Evolutionary conservation across 306 rosid species (phyloP).

Genomic region (Lathyrus sativus): DNA sequence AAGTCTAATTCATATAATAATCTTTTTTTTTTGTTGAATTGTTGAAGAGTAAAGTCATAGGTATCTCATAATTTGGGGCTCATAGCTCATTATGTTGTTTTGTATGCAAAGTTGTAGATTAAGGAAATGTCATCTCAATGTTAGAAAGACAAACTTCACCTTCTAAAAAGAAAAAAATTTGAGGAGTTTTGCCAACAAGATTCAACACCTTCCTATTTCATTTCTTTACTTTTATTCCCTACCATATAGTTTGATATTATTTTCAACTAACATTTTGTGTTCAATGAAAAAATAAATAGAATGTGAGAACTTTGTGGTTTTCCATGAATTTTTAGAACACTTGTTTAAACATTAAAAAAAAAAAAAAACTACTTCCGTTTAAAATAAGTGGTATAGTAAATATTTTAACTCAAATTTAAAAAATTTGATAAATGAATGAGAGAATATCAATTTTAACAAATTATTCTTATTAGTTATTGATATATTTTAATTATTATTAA

Average conservation of each 20-base stretch:
- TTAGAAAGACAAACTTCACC: neutral
- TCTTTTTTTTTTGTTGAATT: neutral
- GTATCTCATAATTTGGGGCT: conserved; percentile 16
- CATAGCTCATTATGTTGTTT: neutral
- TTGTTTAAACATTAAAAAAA: too few relatives aligned
- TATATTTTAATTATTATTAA: too few relatives aligned
- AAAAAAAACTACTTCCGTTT: too few relatives aligned
- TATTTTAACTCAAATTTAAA: too few relatives aligned
- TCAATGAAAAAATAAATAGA: neutral
- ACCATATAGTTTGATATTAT: too few relatives aligned
- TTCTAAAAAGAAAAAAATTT: neutral
- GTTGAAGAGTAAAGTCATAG: neutral
- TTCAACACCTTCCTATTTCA: neutral
- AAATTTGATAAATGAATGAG: too few relatives aligned
- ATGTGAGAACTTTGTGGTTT: neutral
- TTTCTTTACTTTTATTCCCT: neutral
- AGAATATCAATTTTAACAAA: too few relatives aligned
- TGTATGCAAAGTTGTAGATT: conserved; percentile 4
- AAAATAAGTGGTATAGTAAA: too few relatives aligned
- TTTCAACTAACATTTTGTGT: neutral
- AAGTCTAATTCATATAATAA: neutral
- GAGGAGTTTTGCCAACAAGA: neutral
- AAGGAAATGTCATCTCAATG: conserved; percentile 22
- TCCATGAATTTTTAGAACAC: too few relatives aligned
- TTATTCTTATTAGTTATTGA: too few relatives aligned